These are phyloP conservation scores for Dipteronia dyeriana DNA, from an alignment of 345 rosid species.

Conservation along the genomic window DNA sequence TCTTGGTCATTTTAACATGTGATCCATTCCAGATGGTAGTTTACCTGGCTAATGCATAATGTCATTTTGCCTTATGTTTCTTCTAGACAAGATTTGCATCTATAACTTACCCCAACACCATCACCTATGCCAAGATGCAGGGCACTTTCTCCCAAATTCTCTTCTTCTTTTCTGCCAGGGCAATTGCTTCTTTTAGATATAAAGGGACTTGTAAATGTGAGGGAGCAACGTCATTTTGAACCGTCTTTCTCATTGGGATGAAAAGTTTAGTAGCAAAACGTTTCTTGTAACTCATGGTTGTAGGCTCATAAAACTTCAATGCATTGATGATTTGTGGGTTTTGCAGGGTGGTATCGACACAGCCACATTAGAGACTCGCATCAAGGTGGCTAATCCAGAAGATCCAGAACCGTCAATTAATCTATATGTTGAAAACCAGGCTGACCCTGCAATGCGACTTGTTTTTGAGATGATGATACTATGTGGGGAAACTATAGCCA, in stretches of 20 bases:
- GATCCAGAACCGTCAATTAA: constrained; percentile 77
- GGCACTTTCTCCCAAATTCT: neutral
- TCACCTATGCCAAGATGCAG: neutral
- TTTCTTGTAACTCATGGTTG: neutral
- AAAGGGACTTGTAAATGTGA: neutral
- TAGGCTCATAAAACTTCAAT: constrained; percentile 7
- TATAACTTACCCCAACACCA: neutral
- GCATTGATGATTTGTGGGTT: constrained; percentile 11
- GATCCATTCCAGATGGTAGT: neutral
- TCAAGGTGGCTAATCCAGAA: constrained; percentile 86
- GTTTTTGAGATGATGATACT: constrained; percentile 98
- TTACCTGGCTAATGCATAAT: neutral
- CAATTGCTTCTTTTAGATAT: neutral
- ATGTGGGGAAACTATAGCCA: constrained; percentile 91
- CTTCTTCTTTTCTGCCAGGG: neutral
- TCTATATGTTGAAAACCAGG: constrained; percentile 87
- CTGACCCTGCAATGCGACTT: constrained; percentile 90
- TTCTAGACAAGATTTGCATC: neutral
- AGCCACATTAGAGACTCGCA: constrained; percentile 73
- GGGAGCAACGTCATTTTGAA: neutral
- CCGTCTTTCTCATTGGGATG: neutral
- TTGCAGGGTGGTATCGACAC: constrained; percentile 93
- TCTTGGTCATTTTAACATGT: neutral
- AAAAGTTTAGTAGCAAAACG: neutral
- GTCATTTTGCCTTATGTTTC: neutral